Evolutionary conservation across 768 basidiomycete genomes (phyloP).

Genomic region (Pulveroboletus sp.): DNA sequence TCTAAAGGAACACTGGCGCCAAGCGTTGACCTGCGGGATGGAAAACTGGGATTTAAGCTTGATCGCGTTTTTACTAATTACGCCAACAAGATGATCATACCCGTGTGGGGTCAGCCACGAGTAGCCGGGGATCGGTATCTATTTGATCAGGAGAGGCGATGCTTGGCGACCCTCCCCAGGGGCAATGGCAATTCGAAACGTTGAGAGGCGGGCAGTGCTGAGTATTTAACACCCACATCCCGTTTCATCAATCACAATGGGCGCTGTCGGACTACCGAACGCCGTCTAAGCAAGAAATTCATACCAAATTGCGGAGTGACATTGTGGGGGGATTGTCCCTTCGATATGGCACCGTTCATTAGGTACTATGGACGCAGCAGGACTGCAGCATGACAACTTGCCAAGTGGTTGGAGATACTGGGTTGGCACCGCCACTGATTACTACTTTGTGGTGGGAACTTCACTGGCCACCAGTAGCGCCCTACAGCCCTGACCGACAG

Average conservation of each 20-base stretch:
- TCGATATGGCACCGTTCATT: background rate
- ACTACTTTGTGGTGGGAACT: constrained; percentile 5
- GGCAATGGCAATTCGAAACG: background rate
- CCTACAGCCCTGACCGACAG: background rate
- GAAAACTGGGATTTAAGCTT: too few species aligned
- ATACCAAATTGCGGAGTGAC: background rate
- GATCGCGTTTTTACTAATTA: too few species aligned
- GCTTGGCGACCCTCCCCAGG: background rate
- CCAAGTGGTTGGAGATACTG: background rate
- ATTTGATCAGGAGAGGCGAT: background rate
- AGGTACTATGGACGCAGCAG: background rate
- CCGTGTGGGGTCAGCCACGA: background rate
- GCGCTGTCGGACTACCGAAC: background rate
- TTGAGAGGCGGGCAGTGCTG: background rate
- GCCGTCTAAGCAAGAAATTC: background rate
- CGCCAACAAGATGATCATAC: background rate
- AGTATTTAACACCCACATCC: background rate
- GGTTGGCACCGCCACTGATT: too few species aligned
- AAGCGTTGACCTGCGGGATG: background rate
- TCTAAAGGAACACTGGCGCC: background rate
- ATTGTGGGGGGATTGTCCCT: background rate
- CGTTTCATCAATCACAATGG: background rate
- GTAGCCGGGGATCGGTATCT: background rate
- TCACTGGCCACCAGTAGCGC: too few species aligned
- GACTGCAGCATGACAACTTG: background rate